Evolutionary conservation across 139 green algal species (phyloP).

Genomic region (Chlorokybus atmophyticus): DNA sequence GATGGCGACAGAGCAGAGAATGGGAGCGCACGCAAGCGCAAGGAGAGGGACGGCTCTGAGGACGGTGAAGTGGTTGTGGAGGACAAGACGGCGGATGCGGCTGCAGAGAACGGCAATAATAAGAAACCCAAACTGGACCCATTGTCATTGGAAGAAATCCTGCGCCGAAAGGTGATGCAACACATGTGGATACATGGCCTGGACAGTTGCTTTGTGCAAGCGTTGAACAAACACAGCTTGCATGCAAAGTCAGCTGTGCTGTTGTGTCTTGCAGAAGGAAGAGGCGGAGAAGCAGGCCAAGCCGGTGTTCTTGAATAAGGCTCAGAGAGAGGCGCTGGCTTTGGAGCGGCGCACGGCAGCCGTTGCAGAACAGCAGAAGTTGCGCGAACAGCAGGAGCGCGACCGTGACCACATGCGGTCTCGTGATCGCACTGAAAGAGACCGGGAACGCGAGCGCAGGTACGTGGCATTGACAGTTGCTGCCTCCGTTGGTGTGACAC

Average conservation of each 20-base stretch:
- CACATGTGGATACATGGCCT: background rate
- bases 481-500: too few relatives aligned
- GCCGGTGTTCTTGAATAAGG: slow-evolving; percentile 80
- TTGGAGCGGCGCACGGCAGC: slow-evolving; percentile 48
- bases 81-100: background rate
- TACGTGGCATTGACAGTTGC: too few relatives aligned
- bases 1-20: background rate
- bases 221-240: background rate
- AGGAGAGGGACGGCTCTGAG: too few relatives aligned
- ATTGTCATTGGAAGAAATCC: background rate
- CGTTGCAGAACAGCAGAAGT: slow-evolving; percentile 9
- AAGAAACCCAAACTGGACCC: slow-evolving; percentile 5
- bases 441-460: too few relatives aligned
- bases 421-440: too few relatives aligned
- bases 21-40: slow-evolving; percentile 2
- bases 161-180: background rate
- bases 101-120: background rate
- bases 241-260: background rate
- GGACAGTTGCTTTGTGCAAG: background rate
- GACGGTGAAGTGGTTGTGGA: background rate
- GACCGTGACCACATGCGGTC: too few relatives aligned
- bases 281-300: background rate
- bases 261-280: background rate
- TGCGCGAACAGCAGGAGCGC: too few relatives aligned
- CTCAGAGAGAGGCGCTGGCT: slow-evolving; percentile 63